phyloP scores from a whole-genome alignment of 352 stramenopile species.

The Globisporangium solare region DNA sequence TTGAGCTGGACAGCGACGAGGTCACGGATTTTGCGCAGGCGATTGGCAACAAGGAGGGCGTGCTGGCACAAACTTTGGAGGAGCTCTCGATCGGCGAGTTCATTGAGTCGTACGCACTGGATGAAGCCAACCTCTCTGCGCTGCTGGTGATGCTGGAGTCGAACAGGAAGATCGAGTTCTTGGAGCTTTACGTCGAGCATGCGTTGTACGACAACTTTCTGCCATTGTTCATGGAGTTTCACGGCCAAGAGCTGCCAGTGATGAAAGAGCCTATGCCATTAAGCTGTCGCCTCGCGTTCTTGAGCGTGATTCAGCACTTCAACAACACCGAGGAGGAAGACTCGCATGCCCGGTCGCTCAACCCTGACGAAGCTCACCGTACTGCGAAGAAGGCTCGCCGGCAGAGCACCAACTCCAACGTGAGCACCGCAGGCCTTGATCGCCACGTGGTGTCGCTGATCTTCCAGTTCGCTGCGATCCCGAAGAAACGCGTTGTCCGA shows the following conservation, averaged over 20 bases:
- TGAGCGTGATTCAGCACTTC: slow-evolving; percentile 5
- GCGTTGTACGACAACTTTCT: slow-evolving; percentile 15
- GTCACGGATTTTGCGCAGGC: slow-evolving; percentile 4
- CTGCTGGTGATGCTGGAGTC: slow-evolving; percentile 13
- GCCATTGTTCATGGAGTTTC: slow-evolving; percentile 15
- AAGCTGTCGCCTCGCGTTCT: slow-evolving; percentile 7
- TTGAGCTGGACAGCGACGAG: slow-evolving; percentile 16
- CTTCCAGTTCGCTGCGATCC: slow-evolving; percentile 10
- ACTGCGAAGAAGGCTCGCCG: background rate
- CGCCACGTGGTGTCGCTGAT: slow-evolving; percentile 11
- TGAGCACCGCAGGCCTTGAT: slow-evolving; percentile 11
- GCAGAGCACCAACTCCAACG: background rate
- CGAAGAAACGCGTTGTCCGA: too few relatives aligned
- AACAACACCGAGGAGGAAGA: background rate
- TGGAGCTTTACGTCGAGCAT: slow-evolving; percentile 14
- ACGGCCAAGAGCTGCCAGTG: slow-evolving; percentile 10
- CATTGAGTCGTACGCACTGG: slow-evolving; percentile 16
- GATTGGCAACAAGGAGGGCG: slow-evolving; percentile 4
- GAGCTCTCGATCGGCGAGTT: slow-evolving; percentile 17
- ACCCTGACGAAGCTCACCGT: slow-evolving; percentile 2
- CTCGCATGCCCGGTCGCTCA: background rate
- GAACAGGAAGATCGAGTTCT: slow-evolving; percentile 11
- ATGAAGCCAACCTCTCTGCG: slow-evolving; percentile 17
- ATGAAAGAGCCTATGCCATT: slow-evolving; percentile 11
- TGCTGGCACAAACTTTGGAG: background rate